Evolutionary conservation across 805 yeast species (phyloP), one percentile per base, ranked within the genome.

Genomic region (Candida xyloterini): DNA sequence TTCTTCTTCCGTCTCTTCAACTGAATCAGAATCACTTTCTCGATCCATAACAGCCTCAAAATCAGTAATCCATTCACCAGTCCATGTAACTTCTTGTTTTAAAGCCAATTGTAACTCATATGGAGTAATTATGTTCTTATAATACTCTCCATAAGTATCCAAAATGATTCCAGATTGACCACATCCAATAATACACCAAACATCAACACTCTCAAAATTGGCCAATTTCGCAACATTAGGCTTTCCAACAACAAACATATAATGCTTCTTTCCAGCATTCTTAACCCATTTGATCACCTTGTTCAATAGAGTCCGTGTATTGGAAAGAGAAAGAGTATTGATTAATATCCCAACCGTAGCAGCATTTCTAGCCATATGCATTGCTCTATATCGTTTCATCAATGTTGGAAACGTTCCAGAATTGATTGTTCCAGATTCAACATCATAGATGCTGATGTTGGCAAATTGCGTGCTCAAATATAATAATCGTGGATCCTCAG

Each of bases 221-320:
- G 98, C 99, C 36, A 93, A 68, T 56, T 93, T 93, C 18, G 99
- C 96, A 14, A 93, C 97, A 56, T 93, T 93, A 8, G 98, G 98
- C 60, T 93, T 93, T 9, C 99, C 99, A 4, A 93, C 98, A 3
- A 90, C 98, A 66, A 93, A 89, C 57, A 88, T 75, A 57, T 93
- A 93, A 50, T 86, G 91, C 56, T 93, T 93, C 63, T 93, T 93
- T 2, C 86, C 96, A 0, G 91, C 89, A 3, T 67, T 70, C 36
- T 71, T 74, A 42, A 93, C 77, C 62, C 83, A 73, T 18, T 66
- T 58, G 11, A 78, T 74, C 7, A 89, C 74, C 24, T 69, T 68
- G 39, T 79, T 77, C 38, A 91, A 69, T 25, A 91, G 65, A n/a
- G 60, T 69, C 37, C 78, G 76, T 5, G 95, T 85, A 55, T 86